Conservation (phyloP, 2,329 filamentous ascomycete genomes). For the Neonectria faginata region DNA sequence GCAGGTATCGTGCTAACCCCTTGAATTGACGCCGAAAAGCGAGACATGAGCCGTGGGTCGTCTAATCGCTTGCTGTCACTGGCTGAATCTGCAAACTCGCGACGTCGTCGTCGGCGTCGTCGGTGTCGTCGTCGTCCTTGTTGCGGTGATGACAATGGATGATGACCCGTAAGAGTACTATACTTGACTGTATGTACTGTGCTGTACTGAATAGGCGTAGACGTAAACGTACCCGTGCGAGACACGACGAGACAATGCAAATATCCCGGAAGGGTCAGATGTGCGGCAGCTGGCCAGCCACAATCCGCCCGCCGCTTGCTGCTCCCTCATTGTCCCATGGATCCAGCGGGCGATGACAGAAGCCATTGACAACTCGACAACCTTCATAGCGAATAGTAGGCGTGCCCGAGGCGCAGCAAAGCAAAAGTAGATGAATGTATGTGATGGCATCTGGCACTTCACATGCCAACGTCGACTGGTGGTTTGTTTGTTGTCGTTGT, state of each 20-base stretch:
- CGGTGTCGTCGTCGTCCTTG: background rate
- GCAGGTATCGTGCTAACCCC: background rate
- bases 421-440: background rate
- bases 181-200: background rate
- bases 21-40: background rate
- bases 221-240: background rate
- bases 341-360: background rate
- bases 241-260: conserved; percentile 1
- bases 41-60: background rate
- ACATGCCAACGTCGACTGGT: background rate
- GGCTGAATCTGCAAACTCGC: background rate
- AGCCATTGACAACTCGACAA: background rate
- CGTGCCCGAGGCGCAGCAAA: background rate
- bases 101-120: too few species aligned
- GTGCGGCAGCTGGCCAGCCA: background rate
- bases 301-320: background rate
- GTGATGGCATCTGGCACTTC: background rate
- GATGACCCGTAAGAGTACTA: background rate
- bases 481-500: background rate
- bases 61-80: background rate
- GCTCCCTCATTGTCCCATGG: background rate
- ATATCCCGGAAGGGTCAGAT: background rate
- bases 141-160: background rate
- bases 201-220: background rate
- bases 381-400: background rate